These are phyloP conservation scores for Spathaspora gorwiae DNA, from an alignment of 805 yeast species.

Conservation along the genomic window DNA sequence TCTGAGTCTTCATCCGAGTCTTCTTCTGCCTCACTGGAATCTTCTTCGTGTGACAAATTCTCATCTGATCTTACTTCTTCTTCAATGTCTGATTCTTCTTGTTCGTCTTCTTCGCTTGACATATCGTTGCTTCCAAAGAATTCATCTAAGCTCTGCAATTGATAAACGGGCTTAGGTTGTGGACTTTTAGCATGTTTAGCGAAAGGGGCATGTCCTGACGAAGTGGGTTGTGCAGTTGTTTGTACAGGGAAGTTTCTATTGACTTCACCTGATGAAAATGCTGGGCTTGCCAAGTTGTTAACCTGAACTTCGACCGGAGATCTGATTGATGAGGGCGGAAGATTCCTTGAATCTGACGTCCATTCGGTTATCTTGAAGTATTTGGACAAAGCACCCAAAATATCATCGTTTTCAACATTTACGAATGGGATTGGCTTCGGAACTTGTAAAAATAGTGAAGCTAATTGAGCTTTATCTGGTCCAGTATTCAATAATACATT, in stretches of 20 bases:
- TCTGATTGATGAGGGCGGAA: conserved; percentile 30
- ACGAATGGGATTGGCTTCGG: conserved; percentile 63
- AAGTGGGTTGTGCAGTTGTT: conserved; percentile 18
- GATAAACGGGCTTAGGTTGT: conserved; percentile 35
- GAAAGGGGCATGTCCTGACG: conserved; percentile 16
- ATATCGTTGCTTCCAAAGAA: conserved; percentile 51
- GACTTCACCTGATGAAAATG: conserved; percentile 11
- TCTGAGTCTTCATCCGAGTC: conserved; percentile 10
- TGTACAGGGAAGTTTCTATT: conserved; percentile 18
- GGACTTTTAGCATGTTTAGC: neutral
- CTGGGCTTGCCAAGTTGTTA: conserved; percentile 13
- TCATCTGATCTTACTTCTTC: conserved; percentile 10
- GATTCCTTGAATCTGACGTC: conserved; percentile 28
- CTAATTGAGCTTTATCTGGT: conserved; percentile 48
- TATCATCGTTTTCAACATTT: conserved; percentile 10
- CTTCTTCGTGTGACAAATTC: conserved; percentile 5
- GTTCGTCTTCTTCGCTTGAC: conserved; percentile 8
- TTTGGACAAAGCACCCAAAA: conserved; percentile 7
- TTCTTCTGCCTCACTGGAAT: conserved; percentile 9
- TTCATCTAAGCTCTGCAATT: conserved; percentile 79
- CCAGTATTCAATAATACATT: conserved; percentile 52
- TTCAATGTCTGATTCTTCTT: conserved; percentile 4
- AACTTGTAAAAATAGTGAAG: conserved; percentile 67
- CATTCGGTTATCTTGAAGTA: conserved; percentile 40
- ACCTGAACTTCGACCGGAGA: conserved; percentile 17